Evolutionary conservation across 805 yeast genomes (phyloP), one percentile per base, ranked within the genome.

Genomic region (Cyberlindnera japonica): DNA sequence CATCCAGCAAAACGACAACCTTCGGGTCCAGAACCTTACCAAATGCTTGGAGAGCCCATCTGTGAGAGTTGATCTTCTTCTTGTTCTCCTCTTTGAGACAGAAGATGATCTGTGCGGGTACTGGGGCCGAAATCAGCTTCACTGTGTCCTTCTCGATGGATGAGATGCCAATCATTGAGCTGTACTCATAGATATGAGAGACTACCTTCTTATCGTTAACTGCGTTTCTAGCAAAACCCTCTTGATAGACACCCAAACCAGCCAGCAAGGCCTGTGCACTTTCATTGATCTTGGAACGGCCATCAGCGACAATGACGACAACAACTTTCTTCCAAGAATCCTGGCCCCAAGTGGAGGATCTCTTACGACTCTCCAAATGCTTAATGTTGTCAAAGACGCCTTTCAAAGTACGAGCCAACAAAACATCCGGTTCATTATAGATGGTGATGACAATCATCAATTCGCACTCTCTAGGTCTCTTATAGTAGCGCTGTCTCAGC

Each of bases 21-120:
- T 79, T 80, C 4, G 99, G 98, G 38, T 83, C 72, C 39, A 91
- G 65, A 22, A 83, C 71, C 24, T 90, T 85, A 12, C 89, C 86
- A 67, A 91, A 87, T 2, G 95, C 95, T 62, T 91, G 93, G 64
- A 91, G 81, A 22, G 95, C 89, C 99, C 99, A 91, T 53, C 97
- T 75, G 64, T 91, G 99, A 3, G 96, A 88, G 62, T 91, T 91
- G 61, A 91, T 91, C 57, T 91, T 91, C 58, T 84, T 81, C 50
- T 83, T 79, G 61, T 91, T 91, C 56, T 81, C 79, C 57, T 91
- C 98, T 58, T 91, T 91, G 54, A 91, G 66, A 54, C 96, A 91
- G 61, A 90, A 90, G 19, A 91, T 61, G 63, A 93, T 68, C 62
- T 91, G 98, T 10, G 89, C 83, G 0, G 99, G 99, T 3, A 80